A percentile compares a stretch with the other conserved stretches of the same genome.
Evolutionary conservation across 2,329 filamentous ascomycete species (phyloP).

Genomic region (Monilinia polystroma): DNA sequence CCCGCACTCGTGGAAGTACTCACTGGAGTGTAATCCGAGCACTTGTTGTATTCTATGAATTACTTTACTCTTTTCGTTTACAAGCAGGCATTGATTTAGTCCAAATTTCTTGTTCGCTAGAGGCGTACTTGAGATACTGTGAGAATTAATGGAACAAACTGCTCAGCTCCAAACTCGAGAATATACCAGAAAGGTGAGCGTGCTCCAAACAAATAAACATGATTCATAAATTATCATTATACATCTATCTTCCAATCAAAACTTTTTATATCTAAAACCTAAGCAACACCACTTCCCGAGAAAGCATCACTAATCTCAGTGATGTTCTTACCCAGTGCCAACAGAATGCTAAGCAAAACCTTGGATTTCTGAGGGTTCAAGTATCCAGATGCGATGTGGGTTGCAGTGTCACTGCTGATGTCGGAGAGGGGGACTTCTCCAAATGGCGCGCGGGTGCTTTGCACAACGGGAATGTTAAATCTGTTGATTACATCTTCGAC

Average conservation of each 20-base stretch:
- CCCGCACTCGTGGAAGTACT: no score
- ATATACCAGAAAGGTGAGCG: background rate
- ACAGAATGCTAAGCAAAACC: slow-evolving; percentile 46
- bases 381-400: slow-evolving; percentile 48
- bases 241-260: background rate
- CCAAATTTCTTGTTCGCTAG: no score
- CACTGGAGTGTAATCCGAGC: no score
- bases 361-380: slow-evolving; percentile 57
- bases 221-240: background rate
- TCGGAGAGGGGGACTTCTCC: slow-evolving; percentile 40
- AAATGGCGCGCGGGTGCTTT: slow-evolving; percentile 51
- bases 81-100: no score
- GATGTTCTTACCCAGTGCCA: slow-evolving; percentile 31
- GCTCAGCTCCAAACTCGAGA: background rate
- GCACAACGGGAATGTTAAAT: slow-evolving; percentile 50
- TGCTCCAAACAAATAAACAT: background rate
- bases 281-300: slow-evolving; percentile 18
- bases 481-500: slow-evolving; percentile 48
- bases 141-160: no score
- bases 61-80: background rate
- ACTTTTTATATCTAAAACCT: background rate
- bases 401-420: slow-evolving; percentile 31
- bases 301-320: slow-evolving; percentile 30
- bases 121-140: no score
- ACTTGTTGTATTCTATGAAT: no score